Conservation (phyloP, 352 stramenopile species). For the Phytophthora constricta region DNA sequence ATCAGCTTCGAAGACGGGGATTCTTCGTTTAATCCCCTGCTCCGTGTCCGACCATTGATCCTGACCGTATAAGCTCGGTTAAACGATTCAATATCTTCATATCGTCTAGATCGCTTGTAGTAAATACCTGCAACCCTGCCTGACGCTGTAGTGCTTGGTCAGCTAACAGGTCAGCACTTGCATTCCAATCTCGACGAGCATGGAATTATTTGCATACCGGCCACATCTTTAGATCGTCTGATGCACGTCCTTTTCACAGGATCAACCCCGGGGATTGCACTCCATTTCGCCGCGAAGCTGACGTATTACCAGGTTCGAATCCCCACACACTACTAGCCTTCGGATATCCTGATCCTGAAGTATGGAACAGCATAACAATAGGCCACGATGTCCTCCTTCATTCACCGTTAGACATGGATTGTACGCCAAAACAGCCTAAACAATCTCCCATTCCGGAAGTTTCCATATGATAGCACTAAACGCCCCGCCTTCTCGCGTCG, state of each 20-base stretch:
- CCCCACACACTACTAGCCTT: too few species aligned
- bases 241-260: background rate
- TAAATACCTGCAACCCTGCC: background rate
- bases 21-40: too few species aligned
- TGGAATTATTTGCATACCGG: background rate
- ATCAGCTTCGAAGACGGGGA: background rate
- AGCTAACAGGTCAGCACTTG: slow-evolving; percentile 7
- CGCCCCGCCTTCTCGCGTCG: slow-evolving; percentile 1
- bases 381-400: too few species aligned
- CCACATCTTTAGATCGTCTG: background rate
- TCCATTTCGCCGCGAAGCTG: too few species aligned
- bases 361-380: too few species aligned
- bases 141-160: slow-evolving; percentile 6
- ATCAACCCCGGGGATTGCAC: too few species aligned
- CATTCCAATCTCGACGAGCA: too few species aligned
- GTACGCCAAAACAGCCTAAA: background rate
- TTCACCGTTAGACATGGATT: too few species aligned
- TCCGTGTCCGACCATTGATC: background rate
- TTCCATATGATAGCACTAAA: slow-evolving; percentile 17
- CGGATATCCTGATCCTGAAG: too few species aligned
- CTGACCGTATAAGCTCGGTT: background rate
- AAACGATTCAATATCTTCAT: slow-evolving; percentile 1
- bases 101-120: background rate
- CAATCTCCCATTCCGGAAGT: slow-evolving; percentile 11
- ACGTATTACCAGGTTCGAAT: too few species aligned